Percentiles rank a stretch among this genome's conserved stretches.
phyloP scores from a whole-genome alignment of 495 filamentous ascomycete species.

The Aspergillus taichungensis region DNA sequence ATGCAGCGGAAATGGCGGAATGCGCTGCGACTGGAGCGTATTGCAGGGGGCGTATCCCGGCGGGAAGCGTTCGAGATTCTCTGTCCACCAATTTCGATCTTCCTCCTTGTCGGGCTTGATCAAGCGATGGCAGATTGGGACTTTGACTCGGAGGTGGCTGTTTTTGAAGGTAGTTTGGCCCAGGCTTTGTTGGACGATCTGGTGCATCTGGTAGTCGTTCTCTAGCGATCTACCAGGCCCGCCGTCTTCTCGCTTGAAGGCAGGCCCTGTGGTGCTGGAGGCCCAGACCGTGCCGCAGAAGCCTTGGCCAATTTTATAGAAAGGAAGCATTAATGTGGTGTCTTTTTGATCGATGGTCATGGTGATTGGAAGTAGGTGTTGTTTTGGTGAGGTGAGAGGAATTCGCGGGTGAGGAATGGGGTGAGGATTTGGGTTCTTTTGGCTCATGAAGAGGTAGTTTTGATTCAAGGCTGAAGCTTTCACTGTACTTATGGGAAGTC shows the following conservation, averaged over 20 bases:
- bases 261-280: slow-evolving; percentile 4
- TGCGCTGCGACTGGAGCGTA: slow-evolving; percentile 29
- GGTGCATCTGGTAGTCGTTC: slow-evolving; percentile 30
- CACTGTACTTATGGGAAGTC: too few relatives aligned
- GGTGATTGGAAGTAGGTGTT: too few relatives aligned
- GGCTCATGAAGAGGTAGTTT: too few relatives aligned
- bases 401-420: too few relatives aligned
- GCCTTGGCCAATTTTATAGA: slow-evolving; percentile 11
- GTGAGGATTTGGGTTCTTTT: too few relatives aligned
- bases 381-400: too few relatives aligned
- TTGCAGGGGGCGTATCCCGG: slow-evolving; percentile 27
- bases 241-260: slow-evolving; percentile 31
- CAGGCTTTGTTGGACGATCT: slow-evolving; percentile 9
- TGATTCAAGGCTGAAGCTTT: too few relatives aligned
- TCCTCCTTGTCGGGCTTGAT: slow-evolving; percentile 3
- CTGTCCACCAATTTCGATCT: slow-evolving; percentile 24
- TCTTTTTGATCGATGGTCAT: too few relatives aligned
- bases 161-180: background rate
- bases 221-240: slow-evolving; percentile 20
- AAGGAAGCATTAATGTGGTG: too few relatives aligned
- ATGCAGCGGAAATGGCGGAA: slow-evolving; percentile 22
- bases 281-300: slow-evolving; percentile 26
- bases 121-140: slow-evolving; percentile 14
- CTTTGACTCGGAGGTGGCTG: slow-evolving; percentile 5
- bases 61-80: slow-evolving; percentile 20